These are phyloP conservation scores for Vairimorpha necatrix DNA, from an alignment of 371 early-diverging fungal genomes.

Conservation along the genomic window DNA sequence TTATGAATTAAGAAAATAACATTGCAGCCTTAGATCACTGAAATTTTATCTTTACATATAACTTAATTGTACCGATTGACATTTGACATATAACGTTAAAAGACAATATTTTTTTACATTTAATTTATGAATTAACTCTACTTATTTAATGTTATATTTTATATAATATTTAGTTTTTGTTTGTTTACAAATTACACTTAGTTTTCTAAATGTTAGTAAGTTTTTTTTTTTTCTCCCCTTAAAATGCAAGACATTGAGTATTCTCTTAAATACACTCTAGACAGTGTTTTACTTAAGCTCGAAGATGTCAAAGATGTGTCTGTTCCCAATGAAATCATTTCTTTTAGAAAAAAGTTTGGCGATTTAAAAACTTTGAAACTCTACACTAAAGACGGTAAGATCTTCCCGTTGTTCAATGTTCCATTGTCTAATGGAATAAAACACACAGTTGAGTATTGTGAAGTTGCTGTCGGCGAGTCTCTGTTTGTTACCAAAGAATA, in stretches of 20 bases:
- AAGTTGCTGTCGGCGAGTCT: conserved; percentile 63
- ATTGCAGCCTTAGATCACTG: too few species aligned
- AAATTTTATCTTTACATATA: too few species aligned
- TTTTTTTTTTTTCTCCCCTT: not conserved
- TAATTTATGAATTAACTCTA: too few species aligned
- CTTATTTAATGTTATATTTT: too few species aligned
- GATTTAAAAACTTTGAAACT: conserved; percentile 49
- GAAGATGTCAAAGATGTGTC: conserved; percentile 47
- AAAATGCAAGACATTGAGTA: conserved; percentile 62
- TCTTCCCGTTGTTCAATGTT: conserved; percentile 58
- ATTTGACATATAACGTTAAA: too few species aligned
- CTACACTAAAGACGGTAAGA: conserved; percentile 41
- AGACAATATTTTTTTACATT: too few species aligned
- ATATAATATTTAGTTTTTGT: too few species aligned
- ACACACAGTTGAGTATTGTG: conserved; percentile 62
- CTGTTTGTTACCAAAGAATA: conserved; percentile 59
- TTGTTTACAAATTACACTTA: too few species aligned
- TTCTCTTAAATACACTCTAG: conserved; percentile 56
- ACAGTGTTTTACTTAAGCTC: conserved; percentile 53
- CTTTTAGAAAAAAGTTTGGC: conserved; percentile 57
- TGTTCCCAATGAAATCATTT: conserved; percentile 14
- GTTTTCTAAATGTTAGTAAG: too few species aligned
- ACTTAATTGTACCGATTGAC: too few species aligned
- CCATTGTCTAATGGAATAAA: conserved; percentile 46
- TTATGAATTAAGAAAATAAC: too few species aligned